Evolutionary conservation across 1,139 yeast genomes (phyloP).

Genomic region (Kodamaea derodonti): DNA sequence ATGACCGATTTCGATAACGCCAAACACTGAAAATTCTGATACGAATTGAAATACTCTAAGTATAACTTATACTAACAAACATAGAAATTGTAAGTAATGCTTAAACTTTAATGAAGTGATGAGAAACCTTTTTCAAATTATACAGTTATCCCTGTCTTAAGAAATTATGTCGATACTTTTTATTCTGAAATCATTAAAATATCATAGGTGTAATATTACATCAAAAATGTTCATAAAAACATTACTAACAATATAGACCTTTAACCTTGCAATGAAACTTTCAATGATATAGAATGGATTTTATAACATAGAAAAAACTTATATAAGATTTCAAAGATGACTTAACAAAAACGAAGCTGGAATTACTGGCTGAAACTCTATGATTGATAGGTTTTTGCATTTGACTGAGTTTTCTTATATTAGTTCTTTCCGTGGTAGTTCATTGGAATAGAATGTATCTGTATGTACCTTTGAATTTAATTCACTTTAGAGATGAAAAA

Average conservation of each 20-base stretch:
- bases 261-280: no score
- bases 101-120: conserved; percentile 49
- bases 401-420: not conserved
- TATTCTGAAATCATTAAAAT: conserved; percentile 35
- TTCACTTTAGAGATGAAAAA: conserved; percentile 55
- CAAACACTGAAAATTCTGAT: conserved; percentile 57
- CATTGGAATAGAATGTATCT: not conserved
- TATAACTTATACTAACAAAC: no score
- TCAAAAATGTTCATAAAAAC: not conserved
- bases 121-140: conserved; percentile 47
- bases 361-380: conserved; percentile 93
- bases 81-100: no score
- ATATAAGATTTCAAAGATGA: conserved; percentile 51
- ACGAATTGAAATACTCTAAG: conserved; percentile 8
- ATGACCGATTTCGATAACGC: conserved; percentile 53
- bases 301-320: not conserved
- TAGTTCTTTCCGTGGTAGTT: not conserved
- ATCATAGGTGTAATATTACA: no score
- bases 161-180: conserved; percentile 66
- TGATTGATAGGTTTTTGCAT: conserved; percentile 92
- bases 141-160: conserved; percentile 95
- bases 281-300: conserved; percentile 1
- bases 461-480: not conserved
- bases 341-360: conserved; percentile 92
- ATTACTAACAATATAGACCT: not conserved